These are phyloP conservation scores for Fusarium paranaense DNA, from an alignment of 2,329 filamentous ascomycete species.

Conservation along the genomic window DNA sequence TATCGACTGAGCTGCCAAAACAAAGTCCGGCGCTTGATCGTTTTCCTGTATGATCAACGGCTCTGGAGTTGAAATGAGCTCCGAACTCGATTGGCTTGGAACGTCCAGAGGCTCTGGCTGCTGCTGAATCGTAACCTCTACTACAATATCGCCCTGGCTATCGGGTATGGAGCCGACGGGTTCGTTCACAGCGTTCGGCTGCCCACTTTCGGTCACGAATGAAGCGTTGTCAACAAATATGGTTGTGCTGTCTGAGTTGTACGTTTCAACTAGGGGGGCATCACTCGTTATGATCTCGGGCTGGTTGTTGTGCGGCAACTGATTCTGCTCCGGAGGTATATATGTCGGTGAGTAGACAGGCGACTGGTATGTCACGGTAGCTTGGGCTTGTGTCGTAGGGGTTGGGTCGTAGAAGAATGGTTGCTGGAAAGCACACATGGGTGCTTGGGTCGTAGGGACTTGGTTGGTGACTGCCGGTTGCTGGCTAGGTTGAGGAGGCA, in stretches of 20 bases:
- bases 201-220: not conserved
- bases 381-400: slow-evolving; percentile 10
- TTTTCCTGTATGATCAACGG: slow-evolving; percentile 8
- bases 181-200: slow-evolving; percentile 9
- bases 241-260: not conserved
- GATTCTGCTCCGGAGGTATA: not conserved
- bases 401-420: slow-evolving; percentile 10
- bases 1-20: not conserved
- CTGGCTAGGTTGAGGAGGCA: not conserved
- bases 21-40: not conserved
- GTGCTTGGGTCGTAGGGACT: not conserved
- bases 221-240: not conserved
- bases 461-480: slow-evolving; percentile 6
- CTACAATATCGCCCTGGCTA: not conserved
- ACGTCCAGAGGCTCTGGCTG: not conserved
- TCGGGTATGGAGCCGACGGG: not conserved
- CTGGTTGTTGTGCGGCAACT: slow-evolving; percentile 20
- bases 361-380: slow-evolving; percentile 11
- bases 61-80: not conserved
- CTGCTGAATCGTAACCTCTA: not conserved
- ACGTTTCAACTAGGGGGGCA: slow-evolving; percentile 12
- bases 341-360: slow-evolving; percentile 1
- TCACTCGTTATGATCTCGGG: slow-evolving; percentile 32
- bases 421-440: slow-evolving; percentile 5
- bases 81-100: not conserved